These are phyloP conservation scores for Mycothermus thermophilus DNA, from an alignment of 495 filamentous ascomycete genomes.

Conservation along the genomic window DNA sequence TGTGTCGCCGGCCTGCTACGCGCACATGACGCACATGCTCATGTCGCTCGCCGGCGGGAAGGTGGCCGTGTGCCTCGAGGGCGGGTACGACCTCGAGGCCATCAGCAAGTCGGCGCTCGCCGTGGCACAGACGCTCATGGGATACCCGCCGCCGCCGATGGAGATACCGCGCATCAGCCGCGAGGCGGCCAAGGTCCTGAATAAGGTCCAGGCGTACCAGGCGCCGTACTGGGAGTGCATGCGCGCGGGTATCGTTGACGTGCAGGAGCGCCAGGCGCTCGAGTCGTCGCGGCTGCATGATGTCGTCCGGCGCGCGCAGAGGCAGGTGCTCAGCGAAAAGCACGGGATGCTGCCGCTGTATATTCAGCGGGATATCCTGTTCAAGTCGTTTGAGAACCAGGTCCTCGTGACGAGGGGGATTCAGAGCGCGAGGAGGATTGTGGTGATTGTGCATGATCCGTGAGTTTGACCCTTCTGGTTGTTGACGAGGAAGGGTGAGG, in stretches of 20 bases:
- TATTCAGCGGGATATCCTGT: slow-evolving; percentile 56
- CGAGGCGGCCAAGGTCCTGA: slow-evolving; percentile 35
- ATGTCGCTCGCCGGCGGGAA: slow-evolving; percentile 91
- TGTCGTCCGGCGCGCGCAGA: slow-evolving; percentile 60
- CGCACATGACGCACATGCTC: slow-evolving; percentile 98
- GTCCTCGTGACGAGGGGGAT: slow-evolving; percentile 58
- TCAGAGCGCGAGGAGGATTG: slow-evolving; percentile 30
- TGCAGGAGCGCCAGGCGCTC: slow-evolving; percentile 23
- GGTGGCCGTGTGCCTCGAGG: slow-evolving; percentile 83
- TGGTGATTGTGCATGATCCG: slow-evolving; percentile 76
- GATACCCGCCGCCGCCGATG: slow-evolving; percentile 71
- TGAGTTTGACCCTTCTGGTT: slow-evolving; percentile 28
- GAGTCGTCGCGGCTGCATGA: slow-evolving; percentile 38
- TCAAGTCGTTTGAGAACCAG: slow-evolving; percentile 73
- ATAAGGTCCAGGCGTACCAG: slow-evolving; percentile 38
- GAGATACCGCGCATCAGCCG: slow-evolving; percentile 34
- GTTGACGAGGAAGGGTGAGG: too few species aligned
- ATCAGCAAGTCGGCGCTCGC: slow-evolving; percentile 86
- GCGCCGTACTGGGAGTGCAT: slow-evolving; percentile 49
- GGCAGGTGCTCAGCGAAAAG: slow-evolving; percentile 50
- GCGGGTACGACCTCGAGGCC: slow-evolving; percentile 85
- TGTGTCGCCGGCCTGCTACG: slow-evolving; percentile 81
- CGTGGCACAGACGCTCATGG: slow-evolving; percentile 86
- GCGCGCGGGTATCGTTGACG: slow-evolving; percentile 35
- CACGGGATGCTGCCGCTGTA: slow-evolving; percentile 61